These are phyloP conservation scores for Pisolithus sp. DNA, from an alignment of 768 basidiomycete genomes.

Conservation along the genomic window DNA sequence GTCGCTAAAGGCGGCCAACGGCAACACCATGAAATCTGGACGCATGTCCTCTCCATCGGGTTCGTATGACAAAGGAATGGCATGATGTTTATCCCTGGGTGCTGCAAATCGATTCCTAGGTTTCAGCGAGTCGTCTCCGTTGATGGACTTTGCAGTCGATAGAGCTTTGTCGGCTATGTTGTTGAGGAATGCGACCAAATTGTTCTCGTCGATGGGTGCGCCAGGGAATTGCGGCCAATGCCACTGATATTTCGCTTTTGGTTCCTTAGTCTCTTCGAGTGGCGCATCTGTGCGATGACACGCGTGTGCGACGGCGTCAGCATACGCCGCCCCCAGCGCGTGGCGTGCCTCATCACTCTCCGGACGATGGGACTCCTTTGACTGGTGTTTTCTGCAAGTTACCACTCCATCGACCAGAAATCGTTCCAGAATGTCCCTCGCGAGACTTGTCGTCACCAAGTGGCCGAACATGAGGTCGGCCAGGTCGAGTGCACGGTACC, in stretches of 20 bases:
- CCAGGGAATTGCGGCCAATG: conserved; percentile 1
- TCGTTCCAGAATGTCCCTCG: too few species aligned
- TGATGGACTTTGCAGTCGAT: too few species aligned
- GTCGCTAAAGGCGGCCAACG: background rate
- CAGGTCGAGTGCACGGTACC: too few species aligned
- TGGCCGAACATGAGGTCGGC: too few species aligned
- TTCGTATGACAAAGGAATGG: conserved; percentile 1
- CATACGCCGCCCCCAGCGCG: too few species aligned
- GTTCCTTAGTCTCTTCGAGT: too few species aligned
- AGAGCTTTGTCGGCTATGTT: background rate
- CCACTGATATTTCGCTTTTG: too few species aligned
- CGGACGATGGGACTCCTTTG: background rate
- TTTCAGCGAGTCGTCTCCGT: background rate
- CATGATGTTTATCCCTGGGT: background rate
- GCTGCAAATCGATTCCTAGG: conserved; percentile 2
- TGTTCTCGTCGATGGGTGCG: background rate
- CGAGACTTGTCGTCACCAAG: too few species aligned
- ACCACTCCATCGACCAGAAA: too few species aligned
- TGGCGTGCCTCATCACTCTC: too few species aligned
- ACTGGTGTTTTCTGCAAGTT: background rate
- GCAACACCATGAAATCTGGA: conserved; percentile 5
- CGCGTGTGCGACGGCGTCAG: too few species aligned
- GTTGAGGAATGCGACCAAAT: conserved; percentile 6
- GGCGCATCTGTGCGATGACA: too few species aligned
- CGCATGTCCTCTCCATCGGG: conserved; percentile 3